phyloP scores from a whole-genome alignment of 164 flowering plant genomes.

The Dillenia suffruticosa region DNA sequence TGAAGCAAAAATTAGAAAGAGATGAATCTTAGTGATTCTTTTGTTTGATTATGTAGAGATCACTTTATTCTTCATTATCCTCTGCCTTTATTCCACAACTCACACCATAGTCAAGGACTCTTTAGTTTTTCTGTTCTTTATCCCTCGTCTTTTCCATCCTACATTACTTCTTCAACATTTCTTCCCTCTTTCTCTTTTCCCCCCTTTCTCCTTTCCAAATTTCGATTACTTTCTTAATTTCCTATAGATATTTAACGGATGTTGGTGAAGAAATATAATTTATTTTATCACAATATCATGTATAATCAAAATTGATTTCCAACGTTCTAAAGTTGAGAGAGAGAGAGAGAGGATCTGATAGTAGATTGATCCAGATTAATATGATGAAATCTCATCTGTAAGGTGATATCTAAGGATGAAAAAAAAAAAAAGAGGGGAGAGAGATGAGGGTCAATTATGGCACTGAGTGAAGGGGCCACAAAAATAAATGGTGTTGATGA shows the following conservation, averaged over 20 bases:
- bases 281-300: too few species aligned
- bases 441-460: conserved; percentile 6
- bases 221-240: too few species aligned
- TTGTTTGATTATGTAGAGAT: conserved; percentile 12
- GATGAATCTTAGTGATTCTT: neutral
- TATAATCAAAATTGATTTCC: neutral
- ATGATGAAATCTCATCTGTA: too few species aligned
- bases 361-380: too few species aligned
- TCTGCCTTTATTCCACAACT: conserved; percentile 19
- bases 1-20: too few species aligned
- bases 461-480: conserved; percentile 23
- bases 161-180: conserved; percentile 8
- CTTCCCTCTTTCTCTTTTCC: conserved; percentile 14
- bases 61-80: conserved; percentile 33
- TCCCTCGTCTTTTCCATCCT: too few species aligned
- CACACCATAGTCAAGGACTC: conserved; percentile 14
- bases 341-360: conserved; percentile 12
- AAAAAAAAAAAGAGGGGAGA: neutral
- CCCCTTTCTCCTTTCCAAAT: neutral
- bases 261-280: too few species aligned
- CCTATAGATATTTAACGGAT: too few species aligned
- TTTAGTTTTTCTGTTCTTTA: neutral
- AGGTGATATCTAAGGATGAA: too few species aligned
- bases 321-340: neutral
- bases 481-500: conserved; percentile 31